Evolutionary conservation across 2,329 filamentous ascomycete species (phyloP).

Genomic region (Cladophialophora psammophila): DNA sequence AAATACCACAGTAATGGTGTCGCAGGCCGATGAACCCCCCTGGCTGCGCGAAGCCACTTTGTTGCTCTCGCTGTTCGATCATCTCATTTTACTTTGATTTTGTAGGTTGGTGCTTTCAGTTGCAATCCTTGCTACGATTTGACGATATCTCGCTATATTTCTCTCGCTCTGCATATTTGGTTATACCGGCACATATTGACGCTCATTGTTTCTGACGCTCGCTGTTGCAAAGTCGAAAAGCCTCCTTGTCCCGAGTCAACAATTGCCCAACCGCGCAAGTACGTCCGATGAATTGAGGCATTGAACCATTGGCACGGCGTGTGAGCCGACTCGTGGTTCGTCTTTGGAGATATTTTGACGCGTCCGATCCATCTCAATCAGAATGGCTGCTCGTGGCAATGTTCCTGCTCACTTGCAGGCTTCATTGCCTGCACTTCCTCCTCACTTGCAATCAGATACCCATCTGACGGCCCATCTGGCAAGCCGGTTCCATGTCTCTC

Average conservation of each 20-base stretch:
- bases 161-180: constrained; percentile 23
- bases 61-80: constrained; percentile 6
- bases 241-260: neutral
- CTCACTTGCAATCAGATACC: constrained; percentile 65
- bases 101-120: constrained; percentile 10
- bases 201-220: constrained; percentile 13
- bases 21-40: constrained; percentile 4
- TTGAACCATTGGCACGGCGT: neutral
- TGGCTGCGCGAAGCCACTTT: neutral
- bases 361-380: constrained; percentile 24
- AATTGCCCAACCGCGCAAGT: constrained; percentile 1
- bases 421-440: constrained; percentile 85
- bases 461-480: constrained; percentile 60
- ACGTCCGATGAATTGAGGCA: constrained; percentile 20
- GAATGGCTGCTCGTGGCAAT: constrained; percentile 54
- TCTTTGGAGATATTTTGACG: constrained; percentile 3
- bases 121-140: constrained; percentile 29
- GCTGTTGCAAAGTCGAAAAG: neutral
- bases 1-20: neutral
- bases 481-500: constrained; percentile 81
- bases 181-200: constrained; percentile 15
- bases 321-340: constrained; percentile 9
- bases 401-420: constrained; percentile 74
- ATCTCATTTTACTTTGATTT: constrained; percentile 6
- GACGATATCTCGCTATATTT: constrained; percentile 28